Evolutionary conservation across 1,284 basidiomycete species (phyloP).

Genomic region (Marasmius oreades): DNA sequence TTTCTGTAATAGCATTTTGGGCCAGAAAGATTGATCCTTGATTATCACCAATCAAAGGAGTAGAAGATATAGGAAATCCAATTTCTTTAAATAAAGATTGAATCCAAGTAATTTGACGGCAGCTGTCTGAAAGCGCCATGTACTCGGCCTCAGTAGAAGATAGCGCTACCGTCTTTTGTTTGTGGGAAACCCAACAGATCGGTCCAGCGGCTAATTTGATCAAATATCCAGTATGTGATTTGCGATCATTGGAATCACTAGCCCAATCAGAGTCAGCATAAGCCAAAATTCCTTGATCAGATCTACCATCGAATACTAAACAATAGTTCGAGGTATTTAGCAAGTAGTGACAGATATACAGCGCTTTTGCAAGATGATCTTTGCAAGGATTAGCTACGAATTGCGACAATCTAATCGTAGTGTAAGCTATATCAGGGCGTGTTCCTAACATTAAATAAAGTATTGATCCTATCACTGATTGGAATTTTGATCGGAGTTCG

Average conservation of each 20-base stretch:
- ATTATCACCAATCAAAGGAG: slow-evolving; percentile 31
- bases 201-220: slow-evolving; percentile 17
- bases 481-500: slow-evolving; percentile 1
- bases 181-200: slow-evolving; percentile 6
- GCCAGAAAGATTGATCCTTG: slow-evolving; percentile 30
- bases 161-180: not conserved
- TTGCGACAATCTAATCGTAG: not conserved
- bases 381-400: not conserved
- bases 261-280: slow-evolving; percentile 29
- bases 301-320: slow-evolving; percentile 20
- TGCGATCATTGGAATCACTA: slow-evolving; percentile 9
- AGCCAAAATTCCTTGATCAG: not conserved
- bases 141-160: no score
- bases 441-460: not conserved
- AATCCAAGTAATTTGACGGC: not conserved
- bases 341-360: not conserved
- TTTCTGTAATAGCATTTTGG: slow-evolving; percentile 25
- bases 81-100: slow-evolving; percentile 21
- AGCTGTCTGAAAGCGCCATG: not conserved
- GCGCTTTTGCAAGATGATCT: not conserved
- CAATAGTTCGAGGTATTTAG: not conserved
- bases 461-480: slow-evolving; percentile 3
- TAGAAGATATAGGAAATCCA: slow-evolving; percentile 3
- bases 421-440: not conserved
- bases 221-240: slow-evolving; percentile 22